Percentiles rank a stretch among this genome's conserved stretches.
Evolutionary conservation across 2,329 filamentous ascomycete species (phyloP).

Genomic region (Phialophora macrospora): DNA sequence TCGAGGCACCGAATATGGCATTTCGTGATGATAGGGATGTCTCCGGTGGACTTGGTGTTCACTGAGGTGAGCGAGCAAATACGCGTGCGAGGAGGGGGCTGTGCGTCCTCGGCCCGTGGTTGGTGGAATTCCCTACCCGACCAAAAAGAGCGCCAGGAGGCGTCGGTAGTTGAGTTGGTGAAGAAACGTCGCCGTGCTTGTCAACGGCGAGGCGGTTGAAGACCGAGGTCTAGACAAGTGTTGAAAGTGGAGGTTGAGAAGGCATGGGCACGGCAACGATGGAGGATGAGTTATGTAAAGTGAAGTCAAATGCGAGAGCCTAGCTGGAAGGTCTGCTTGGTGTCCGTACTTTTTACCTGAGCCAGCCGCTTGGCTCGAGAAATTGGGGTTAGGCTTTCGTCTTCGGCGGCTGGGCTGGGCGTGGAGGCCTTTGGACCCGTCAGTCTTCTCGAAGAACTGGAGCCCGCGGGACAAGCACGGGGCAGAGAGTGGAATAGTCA

Average conservation of each 20-base stretch:
- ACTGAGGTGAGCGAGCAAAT: slow-evolving; percentile 4
- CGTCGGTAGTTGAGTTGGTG: background rate
- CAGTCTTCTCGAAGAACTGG: slow-evolving; percentile 18
- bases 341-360: slow-evolving; percentile 3
- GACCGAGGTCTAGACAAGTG: background rate
- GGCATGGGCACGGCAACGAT: background rate
- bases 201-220: background rate
- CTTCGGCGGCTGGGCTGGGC: slow-evolving; percentile 7
- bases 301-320: slow-evolving; percentile 3
- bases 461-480: background rate
- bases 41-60: slow-evolving; percentile 7
- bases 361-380: background rate
- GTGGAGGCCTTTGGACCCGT: slow-evolving; percentile 8
- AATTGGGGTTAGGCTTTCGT: slow-evolving; percentile 5
- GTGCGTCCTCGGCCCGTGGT: slow-evolving; percentile 8
- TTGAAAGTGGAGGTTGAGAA: slow-evolving; percentile 3
- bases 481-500: background rate
- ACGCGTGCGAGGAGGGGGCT: slow-evolving; percentile 12
- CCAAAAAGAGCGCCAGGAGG: background rate
- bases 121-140: slow-evolving; percentile 4
- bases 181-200: background rate
- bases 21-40: slow-evolving; percentile 20
- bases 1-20: slow-evolving; percentile 6
- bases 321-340: slow-evolving; percentile 3
- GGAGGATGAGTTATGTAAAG: slow-evolving; percentile 11